Percentiles rank a stretch among this genome's conserved stretches.
Conservation (phyloP, 1,139 yeast species). For the Zygosaccharomyces pseudobailii region DNA sequence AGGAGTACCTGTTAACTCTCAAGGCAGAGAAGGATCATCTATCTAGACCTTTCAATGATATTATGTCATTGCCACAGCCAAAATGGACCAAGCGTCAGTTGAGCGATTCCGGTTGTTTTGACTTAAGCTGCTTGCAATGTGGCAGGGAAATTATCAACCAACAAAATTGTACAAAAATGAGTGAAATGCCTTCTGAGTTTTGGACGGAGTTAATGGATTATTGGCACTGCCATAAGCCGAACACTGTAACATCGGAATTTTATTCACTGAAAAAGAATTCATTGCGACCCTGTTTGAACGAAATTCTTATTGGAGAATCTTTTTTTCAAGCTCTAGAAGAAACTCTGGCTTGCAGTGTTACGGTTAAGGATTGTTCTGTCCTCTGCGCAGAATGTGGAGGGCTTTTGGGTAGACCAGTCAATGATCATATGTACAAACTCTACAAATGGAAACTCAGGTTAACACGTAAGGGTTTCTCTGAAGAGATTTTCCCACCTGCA, state of each 20-base stretch:
- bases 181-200: conserved; percentile 82
- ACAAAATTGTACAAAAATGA: conserved; percentile 31
- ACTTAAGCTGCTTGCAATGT: conserved; percentile 21
- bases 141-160: conserved; percentile 9
- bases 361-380: background rate
- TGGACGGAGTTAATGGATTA: conserved; percentile 97
- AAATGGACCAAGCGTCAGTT: conserved; percentile 24
- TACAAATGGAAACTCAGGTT: conserved; percentile 26
- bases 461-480: background rate
- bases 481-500: conserved; percentile 17
- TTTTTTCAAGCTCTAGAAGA: conserved; percentile 17
- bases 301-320: conserved; percentile 28
- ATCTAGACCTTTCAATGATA: conserved; percentile 11
- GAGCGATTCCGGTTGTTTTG: conserved; percentile 5
- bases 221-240: conserved; percentile 97
- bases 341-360: conserved; percentile 12
- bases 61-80: conserved; percentile 16
- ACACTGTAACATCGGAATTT: conserved; percentile 19
- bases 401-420: conserved; percentile 19
- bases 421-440: conserved; percentile 18
- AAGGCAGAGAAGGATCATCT: conserved; percentile 1
- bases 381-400: conserved; percentile 17
- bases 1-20: conserved; percentile 10
- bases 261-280: conserved; percentile 9
- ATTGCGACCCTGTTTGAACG: conserved; percentile 11